Conservation (phyloP, 106 monocot genomes). For the Agapanthus africanus region DNA sequence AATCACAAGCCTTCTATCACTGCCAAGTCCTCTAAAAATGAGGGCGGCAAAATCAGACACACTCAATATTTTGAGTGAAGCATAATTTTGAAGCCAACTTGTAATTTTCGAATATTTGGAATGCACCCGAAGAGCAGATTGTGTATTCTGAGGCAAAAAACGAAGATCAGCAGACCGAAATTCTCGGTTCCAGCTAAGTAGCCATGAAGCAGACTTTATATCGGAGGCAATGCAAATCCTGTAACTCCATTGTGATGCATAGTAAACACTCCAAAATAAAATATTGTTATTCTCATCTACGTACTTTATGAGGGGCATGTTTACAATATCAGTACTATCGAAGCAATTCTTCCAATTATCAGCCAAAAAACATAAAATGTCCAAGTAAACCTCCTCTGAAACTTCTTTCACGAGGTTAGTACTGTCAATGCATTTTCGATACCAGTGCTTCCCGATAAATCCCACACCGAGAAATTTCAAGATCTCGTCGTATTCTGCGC, state of each 20-base stretch:
- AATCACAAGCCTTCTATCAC: constrained; percentile 17
- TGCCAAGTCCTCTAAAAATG: constrained; percentile 14
- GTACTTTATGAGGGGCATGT: constrained; percentile 26
- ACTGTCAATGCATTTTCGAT: constrained; percentile 28
- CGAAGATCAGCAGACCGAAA: constrained; percentile 6
- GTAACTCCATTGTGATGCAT: not conserved
- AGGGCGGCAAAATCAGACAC: constrained; percentile 3
- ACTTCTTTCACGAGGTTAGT: constrained; percentile 20
- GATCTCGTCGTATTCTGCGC: constrained; percentile 10
- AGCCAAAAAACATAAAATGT: constrained; percentile 23
- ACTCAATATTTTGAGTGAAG: constrained; percentile 8
- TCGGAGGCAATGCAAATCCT: constrained; percentile 24
- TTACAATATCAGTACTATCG: constrained; percentile 1
- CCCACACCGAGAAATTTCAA: constrained; percentile 23
- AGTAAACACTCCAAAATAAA: constrained; percentile 14
- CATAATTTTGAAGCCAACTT: constrained; percentile 26
- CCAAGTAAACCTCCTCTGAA: constrained; percentile 25
- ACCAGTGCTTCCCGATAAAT: constrained; percentile 21
- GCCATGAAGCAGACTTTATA: constrained; percentile 13
- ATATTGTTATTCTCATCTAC: constrained; percentile 8
- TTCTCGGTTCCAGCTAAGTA: constrained; percentile 30
- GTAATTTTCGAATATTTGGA: constrained; percentile 1
- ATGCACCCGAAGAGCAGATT: constrained; percentile 8
- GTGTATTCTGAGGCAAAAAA: constrained; percentile 28
- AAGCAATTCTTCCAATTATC: constrained; percentile 12